Evolutionary conservation across 179 eudicot genomes (phyloP).

Genomic region (Monotropa hypopitys): DNA sequence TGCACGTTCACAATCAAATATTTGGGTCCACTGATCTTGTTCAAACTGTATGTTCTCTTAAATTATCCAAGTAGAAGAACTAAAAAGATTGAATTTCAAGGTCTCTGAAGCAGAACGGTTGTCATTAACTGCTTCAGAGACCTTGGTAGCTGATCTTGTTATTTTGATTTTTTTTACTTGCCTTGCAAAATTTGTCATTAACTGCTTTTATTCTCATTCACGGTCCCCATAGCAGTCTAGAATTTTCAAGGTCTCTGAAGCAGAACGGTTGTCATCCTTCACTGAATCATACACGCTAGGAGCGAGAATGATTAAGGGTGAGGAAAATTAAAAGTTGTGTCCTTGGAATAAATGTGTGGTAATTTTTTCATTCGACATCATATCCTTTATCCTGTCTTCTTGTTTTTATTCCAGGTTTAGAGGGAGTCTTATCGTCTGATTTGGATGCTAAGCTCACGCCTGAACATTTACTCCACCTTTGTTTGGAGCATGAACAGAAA

Average conservation of each 20-base stretch:
- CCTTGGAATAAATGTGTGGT: background rate
- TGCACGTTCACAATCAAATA: constrained; percentile 46
- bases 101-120: no score
- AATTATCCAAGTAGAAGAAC: background rate
- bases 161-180: background rate
- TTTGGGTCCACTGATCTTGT: constrained; percentile 72
- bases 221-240: constrained; percentile 43
- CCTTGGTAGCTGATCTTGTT: background rate
- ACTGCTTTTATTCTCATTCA: constrained; percentile 1
- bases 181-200: background rate
- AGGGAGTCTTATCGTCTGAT: constrained; percentile 38
- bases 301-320: constrained; percentile 48
- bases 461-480: constrained; percentile 67
- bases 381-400: background rate
- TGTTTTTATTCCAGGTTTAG: constrained; percentile 32
- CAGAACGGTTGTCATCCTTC: constrained; percentile 43
- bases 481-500: constrained; percentile 63
- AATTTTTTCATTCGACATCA: background rate
- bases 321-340: background rate
- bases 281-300: constrained; percentile 63
- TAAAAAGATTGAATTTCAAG: background rate
- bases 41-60: constrained; percentile 35
- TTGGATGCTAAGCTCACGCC: constrained; percentile 58
- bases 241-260: constrained; percentile 40
- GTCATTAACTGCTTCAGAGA: no score